Conservation (phyloP, 805 yeast genomes). For the Candida sithepensis region DNA sequence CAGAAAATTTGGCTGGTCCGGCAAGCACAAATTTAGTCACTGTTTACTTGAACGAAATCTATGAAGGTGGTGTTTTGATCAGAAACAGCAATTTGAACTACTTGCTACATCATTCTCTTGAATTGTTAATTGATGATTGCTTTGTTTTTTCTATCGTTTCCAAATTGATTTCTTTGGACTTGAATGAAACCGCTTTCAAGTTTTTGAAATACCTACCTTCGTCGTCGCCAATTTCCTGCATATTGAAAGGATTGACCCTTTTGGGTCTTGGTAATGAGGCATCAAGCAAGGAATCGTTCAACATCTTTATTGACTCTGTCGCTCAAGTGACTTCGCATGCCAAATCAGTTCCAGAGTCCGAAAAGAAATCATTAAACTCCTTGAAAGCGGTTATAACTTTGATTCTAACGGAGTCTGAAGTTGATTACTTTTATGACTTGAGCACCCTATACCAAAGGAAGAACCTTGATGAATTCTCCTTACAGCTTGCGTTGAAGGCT, state of each 20-base stretch:
- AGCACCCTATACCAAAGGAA: conserved; percentile 34
- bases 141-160: conserved; percentile 23
- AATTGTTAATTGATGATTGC: conserved; percentile 13
- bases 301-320: conserved; percentile 27
- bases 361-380: conserved; percentile 18
- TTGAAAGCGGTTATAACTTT: conserved; percentile 16
- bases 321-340: conserved; percentile 26
- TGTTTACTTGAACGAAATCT: conserved; percentile 11
- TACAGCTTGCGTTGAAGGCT: conserved; percentile 30
- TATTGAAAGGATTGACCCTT: conserved; percentile 27
- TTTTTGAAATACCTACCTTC: conserved; percentile 20
- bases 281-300: conserved; percentile 24
- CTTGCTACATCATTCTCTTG: conserved; percentile 14
- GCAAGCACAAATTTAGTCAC: conserved; percentile 7
- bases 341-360: conserved; percentile 12
- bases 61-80: conserved; percentile 24
- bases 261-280: conserved; percentile 24
- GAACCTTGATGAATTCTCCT: conserved; percentile 31
- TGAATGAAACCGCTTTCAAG: conserved; percentile 8
- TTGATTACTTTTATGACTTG: conserved; percentile 36
- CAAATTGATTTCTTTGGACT: conserved; percentile 15
- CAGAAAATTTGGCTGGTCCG: neutral
- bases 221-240: conserved; percentile 17
- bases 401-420: conserved; percentile 29
- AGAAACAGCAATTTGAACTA: conserved; percentile 22